These are phyloP conservation scores for Colletotrichum sansevieriae DNA, from an alignment of 2,329 filamentous ascomycete genomes.

Conservation along the genomic window DNA sequence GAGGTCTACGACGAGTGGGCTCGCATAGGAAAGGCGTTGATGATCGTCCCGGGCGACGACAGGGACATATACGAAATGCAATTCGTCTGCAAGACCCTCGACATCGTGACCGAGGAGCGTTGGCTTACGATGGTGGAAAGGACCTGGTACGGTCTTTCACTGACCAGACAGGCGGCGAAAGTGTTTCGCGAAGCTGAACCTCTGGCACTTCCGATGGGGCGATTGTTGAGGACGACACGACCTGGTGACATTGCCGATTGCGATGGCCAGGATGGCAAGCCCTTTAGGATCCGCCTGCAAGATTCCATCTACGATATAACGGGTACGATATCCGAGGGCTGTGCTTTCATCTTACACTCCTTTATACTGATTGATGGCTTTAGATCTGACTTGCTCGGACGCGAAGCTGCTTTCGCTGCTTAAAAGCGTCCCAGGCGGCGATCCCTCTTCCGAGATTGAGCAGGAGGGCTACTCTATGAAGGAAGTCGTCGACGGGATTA, in stretches of 20 bases:
- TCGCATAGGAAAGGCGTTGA: not conserved
- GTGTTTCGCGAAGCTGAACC: not conserved
- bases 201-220: not conserved
- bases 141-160: slow-evolving; percentile 8
- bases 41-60: slow-evolving; percentile 15
- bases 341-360: too few species aligned
- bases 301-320: slow-evolving; percentile 39
- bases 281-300: slow-evolving; percentile 20
- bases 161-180: not conserved
- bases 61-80: slow-evolving; percentile 15
- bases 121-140: not conserved
- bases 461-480: not conserved
- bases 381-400: slow-evolving; percentile 1
- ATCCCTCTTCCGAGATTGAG: slow-evolving; percentile 21
- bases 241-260: slow-evolving; percentile 19
- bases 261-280: slow-evolving; percentile 16
- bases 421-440: slow-evolving; percentile 4
- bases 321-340: not conserved
- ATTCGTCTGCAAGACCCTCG: not conserved
- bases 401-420: not conserved
- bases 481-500: not conserved
- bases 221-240: slow-evolving; percentile 13
- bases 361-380: not conserved
- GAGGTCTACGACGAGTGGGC: slow-evolving; percentile 23
- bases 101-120: not conserved